Evolutionary conservation across 805 yeast genomes (phyloP), one percentile per base, ranked within the genome.

Genomic region (Hanseniaspora lindneri): DNA sequence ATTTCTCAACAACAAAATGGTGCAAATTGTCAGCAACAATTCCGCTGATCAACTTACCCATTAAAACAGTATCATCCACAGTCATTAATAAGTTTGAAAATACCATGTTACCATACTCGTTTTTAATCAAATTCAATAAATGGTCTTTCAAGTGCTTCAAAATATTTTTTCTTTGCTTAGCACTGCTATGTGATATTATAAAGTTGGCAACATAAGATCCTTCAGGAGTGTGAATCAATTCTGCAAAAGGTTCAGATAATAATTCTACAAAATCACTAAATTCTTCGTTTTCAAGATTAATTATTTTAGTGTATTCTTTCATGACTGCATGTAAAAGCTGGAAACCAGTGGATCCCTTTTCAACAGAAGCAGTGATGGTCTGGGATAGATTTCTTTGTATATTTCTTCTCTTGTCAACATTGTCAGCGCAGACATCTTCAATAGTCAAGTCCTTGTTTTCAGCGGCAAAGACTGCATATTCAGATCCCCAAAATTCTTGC

Each of bases 401-500:
- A 53, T 82, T 71, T 49, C 72, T 79, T 63, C 83, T 76, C 72
- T 84, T 86, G 61, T 88, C 96, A 16, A 82, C 74, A 53, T 77
- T 73, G 54, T 77, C 85, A 2, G 54, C 62, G 51, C 81, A 72
- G 37, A 83, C 77, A 44, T 85, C 88, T 51, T 73, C 69, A 46
- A 89, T 74, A 13, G 74, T 67, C 59, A 78, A 72, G 44, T 72
- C 76, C 52, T 74, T 72, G 39, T 83, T 87, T 10, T 79, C 71
- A 46, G 85, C 89, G 64, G 76, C 79, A 70, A 89, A 89, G 11
- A 85, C 79, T 19, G 96, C 96, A 63, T 82, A 89, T 66, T 86
- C 94, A 11, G 95, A 76, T 48, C 97, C 98, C 86, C 94, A 89
- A 62, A 89, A 89, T 67, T 89, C 98, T 66, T 92, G 78, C 55